These are phyloP conservation scores for Eimeria necatrix DNA, from an alignment of 169 alveolate genomes.

Conservation along the genomic window DNA sequence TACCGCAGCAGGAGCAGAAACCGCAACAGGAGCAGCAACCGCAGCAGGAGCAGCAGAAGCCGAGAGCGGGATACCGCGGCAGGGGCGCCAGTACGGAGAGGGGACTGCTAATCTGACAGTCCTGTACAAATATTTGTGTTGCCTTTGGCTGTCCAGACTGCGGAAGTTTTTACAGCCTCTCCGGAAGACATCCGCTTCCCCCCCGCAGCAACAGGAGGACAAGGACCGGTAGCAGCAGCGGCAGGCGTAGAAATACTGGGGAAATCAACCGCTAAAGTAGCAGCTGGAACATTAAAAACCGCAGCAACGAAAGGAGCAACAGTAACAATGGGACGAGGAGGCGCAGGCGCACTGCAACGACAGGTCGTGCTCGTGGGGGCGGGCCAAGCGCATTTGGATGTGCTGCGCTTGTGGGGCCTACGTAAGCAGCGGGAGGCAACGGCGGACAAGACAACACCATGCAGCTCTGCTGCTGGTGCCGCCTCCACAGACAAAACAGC, in stretches of 20 bases:
- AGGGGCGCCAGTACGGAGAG: no score
- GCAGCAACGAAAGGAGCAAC: conserved; percentile 6
- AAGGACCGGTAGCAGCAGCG: background rate
- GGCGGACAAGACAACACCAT: background rate
- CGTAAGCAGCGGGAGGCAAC: conserved; percentile 23
- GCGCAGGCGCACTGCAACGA: background rate
- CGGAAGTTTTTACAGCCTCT: no score
- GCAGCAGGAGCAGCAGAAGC: background rate
- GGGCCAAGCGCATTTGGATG: conserved; percentile 45
- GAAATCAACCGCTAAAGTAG: background rate
- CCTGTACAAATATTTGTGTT: no score
- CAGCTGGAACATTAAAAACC: background rate
- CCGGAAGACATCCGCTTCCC: no score
- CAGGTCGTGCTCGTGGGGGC: conserved; percentile 58
- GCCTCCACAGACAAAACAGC: conserved; percentile 20
- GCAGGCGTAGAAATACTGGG: background rate
- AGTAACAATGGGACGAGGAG: background rate
- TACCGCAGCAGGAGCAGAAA: background rate
- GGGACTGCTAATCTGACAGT: no score
- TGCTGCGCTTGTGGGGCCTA: conserved; percentile 47
- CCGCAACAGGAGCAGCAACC: conserved; percentile 22
- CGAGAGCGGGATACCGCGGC: no score
- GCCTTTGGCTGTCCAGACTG: no score
- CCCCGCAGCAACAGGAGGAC: no score
- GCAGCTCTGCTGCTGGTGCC: conserved; percentile 24